A percentile compares a stretch with the other conserved stretches of the same genome.
These are phyloP conservation scores for Herpotrichia juniperi DNA, from an alignment of 2,329 filamentous ascomycete species.

Conservation along the genomic window DNA sequence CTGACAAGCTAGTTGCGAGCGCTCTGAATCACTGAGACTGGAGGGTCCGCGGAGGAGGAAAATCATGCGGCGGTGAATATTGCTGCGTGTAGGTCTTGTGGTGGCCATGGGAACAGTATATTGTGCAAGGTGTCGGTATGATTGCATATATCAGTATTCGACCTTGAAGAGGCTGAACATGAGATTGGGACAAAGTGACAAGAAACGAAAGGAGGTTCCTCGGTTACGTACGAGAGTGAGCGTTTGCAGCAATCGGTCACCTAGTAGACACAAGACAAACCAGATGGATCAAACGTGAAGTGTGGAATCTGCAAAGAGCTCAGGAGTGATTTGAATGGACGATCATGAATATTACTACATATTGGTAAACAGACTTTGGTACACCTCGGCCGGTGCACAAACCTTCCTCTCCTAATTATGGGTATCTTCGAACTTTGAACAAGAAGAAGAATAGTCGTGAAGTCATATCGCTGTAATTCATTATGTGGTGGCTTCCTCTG, in stretches of 20 bases:
- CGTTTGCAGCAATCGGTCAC: too few species aligned
- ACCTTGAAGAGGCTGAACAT: too few species aligned
- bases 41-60: neutral
- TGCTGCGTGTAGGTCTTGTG: neutral
- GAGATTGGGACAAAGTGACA: too few species aligned
- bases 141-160: too few species aligned
- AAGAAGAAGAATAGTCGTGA: neutral
- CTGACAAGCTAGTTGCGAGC: neutral
- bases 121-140: too few species aligned
- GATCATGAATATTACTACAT: neutral
- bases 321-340: too few species aligned
- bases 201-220: too few species aligned
- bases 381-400: neutral
- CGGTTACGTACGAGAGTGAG: too few species aligned
- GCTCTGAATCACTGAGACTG: neutral
- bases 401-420: neutral
- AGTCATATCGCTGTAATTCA: slow-evolving; percentile 1
- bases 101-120: too few species aligned
- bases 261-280: too few species aligned
- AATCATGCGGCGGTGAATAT: neutral
- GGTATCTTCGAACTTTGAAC: slow-evolving; percentile 5
- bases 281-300: too few species aligned
- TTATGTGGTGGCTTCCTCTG: slow-evolving; percentile 21
- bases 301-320: too few species aligned
- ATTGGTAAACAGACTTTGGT: neutral